phyloP scores from a whole-genome alignment of 805 yeast species.

The Starmerella kuoi region DNA sequence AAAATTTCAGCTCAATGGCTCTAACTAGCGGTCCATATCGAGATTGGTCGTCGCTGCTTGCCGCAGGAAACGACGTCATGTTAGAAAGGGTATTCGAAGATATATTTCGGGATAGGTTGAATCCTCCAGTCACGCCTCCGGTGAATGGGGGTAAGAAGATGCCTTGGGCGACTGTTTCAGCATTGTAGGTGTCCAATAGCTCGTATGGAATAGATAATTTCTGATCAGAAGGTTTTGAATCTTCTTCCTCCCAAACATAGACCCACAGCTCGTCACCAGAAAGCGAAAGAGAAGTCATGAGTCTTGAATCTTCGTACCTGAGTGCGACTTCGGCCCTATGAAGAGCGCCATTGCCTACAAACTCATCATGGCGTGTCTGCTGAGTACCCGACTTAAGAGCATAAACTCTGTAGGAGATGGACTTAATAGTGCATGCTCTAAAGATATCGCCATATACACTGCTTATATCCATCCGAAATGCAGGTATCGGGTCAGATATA shows the following conservation, averaged over 20 bases:
- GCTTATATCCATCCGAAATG: conserved; percentile 7
- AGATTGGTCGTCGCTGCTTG: background rate
- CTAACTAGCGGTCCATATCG: conserved; percentile 17
- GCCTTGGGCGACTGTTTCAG: conserved; percentile 15
- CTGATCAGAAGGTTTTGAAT: background rate
- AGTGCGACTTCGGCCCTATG: conserved; percentile 19
- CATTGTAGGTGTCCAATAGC: background rate
- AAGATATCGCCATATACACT: conserved; percentile 19
- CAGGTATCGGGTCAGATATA: background rate
- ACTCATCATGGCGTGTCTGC: conserved; percentile 1
- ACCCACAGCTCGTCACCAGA: conserved; percentile 23
- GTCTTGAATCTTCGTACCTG: conserved; percentile 11
- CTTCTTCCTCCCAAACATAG: conserved; percentile 8
- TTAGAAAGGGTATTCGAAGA: background rate
- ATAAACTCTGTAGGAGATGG: conserved; percentile 16
- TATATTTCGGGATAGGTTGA: background rate
- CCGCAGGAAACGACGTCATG: background rate
- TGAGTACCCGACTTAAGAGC: background rate
- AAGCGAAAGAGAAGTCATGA: conserved; percentile 8
- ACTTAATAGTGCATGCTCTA: conserved; percentile 13
- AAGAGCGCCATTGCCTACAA: conserved; percentile 2
- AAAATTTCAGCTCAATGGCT: conserved; percentile 16
- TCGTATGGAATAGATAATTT: background rate
- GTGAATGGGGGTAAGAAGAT: conserved; percentile 18
- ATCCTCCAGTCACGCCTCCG: background rate